Percentiles rank a stretch among this genome's conserved stretches.
These are phyloP conservation scores for Colletotrichum lupini DNA, from an alignment of 2,329 filamentous ascomycete genomes.

Conservation along the genomic window DNA sequence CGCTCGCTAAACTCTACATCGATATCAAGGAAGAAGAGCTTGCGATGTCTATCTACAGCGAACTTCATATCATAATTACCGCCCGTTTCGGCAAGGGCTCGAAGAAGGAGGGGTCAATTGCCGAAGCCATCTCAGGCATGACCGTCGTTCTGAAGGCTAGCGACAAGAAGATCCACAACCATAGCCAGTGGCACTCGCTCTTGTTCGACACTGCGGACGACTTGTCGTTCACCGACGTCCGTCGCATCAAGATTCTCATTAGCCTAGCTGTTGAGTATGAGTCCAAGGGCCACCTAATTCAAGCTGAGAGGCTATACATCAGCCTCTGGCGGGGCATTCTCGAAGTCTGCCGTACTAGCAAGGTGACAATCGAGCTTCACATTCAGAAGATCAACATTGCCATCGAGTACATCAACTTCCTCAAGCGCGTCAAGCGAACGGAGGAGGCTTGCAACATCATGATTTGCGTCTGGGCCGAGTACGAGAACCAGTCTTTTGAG, in stretches of 20 bases:
- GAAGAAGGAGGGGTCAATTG: slow-evolving; percentile 42
- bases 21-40: slow-evolving; percentile 47
- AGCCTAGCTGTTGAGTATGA: slow-evolving; percentile 49
- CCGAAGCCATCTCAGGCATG: slow-evolving; percentile 46
- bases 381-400: slow-evolving; percentile 51
- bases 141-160: slow-evolving; percentile 47
- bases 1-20: slow-evolving; percentile 50
- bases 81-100: slow-evolving; percentile 47
- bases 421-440: slow-evolving; percentile 44
- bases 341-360: slow-evolving; percentile 43
- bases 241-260: slow-evolving; percentile 48
- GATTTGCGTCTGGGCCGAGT: slow-evolving; percentile 54
- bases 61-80: slow-evolving; percentile 48
- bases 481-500: slow-evolving; percentile 48
- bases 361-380: slow-evolving; percentile 46
- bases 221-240: slow-evolving; percentile 45
- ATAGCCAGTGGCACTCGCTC: slow-evolving; percentile 36
- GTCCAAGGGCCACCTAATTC: slow-evolving; percentile 43
- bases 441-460: slow-evolving; percentile 52
- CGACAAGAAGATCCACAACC: slow-evolving; percentile 38
- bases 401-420: slow-evolving; percentile 49
- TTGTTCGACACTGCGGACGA: slow-evolving; percentile 50
- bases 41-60: slow-evolving; percentile 45
- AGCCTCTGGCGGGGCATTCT: slow-evolving; percentile 53
- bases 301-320: slow-evolving; percentile 52